Percentiles rank a stretch among this genome's conserved stretches.
These are phyloP conservation scores for Kwoniella sp. DNA, from an alignment of 768 basidiomycete genomes.

Conservation along the genomic window DNA sequence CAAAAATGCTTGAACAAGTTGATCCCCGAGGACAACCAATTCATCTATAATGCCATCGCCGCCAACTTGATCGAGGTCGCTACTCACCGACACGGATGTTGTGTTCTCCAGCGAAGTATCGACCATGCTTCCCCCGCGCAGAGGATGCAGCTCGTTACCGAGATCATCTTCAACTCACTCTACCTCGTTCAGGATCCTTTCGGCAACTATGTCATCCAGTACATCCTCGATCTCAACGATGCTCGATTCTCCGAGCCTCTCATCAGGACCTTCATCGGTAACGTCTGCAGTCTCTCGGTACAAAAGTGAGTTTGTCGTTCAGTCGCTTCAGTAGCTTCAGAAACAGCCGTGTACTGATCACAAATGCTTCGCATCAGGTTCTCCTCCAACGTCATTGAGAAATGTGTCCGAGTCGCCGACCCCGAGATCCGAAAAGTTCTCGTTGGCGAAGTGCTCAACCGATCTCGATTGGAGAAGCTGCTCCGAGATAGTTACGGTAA, in stretches of 20 bases:
- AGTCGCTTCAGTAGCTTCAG: too few species aligned
- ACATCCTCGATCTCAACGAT: conserved; percentile 97
- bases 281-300: conserved; percentile 94
- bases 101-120: conserved; percentile 95
- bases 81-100: conserved; percentile 77
- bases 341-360: too few species aligned
- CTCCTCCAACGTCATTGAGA: conserved; percentile 98
- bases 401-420: conserved; percentile 93
- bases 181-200: conserved; percentile 94
- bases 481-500: conserved; percentile 95
- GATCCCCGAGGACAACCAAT: conserved; percentile 98
- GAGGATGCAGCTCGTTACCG: conserved; percentile 91
- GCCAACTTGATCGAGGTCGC: conserved; percentile 99
- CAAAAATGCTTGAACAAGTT: conserved; percentile 99
- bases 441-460: conserved; percentile 92
- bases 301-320: conserved; percentile 72
- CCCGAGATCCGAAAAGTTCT: conserved; percentile 89
- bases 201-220: conserved; percentile 64
- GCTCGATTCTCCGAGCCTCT: conserved; percentile 96
- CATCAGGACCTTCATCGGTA: conserved; percentile 95
- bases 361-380: conserved; percentile 60
- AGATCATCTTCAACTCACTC: conserved; percentile 97
- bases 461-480: conserved; percentile 90
- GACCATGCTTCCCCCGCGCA: conserved; percentile 82
- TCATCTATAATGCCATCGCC: conserved; percentile 99